Percentiles rank a stretch among this genome's conserved stretches.
Evolutionary conservation across 176 grass and related monocot species (phyloP).

Genomic region (Lolium multiflorum): DNA sequence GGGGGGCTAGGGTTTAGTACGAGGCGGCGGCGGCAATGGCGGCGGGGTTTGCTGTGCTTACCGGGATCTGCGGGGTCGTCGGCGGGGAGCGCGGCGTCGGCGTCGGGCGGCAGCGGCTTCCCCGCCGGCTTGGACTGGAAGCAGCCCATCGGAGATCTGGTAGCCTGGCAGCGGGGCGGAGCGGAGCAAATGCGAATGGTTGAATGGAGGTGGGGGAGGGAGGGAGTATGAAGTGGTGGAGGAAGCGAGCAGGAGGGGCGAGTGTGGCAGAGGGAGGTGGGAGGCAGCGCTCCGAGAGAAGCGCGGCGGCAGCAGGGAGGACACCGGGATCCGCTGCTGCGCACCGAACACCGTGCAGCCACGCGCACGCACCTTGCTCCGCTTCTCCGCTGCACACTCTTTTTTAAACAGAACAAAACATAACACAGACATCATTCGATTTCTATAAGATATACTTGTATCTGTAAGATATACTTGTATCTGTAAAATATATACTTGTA

Average conservation of each 20-base stretch:
- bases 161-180: neutral
- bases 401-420: neutral
- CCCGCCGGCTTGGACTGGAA: conserved; percentile 83
- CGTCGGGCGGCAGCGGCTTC: conserved; percentile 58
- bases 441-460: neutral
- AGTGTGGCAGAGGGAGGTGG: conserved; percentile 39
- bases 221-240: conserved; percentile 17
- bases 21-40: conserved; percentile 24
- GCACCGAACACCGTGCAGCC: conserved; percentile 28
- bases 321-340: conserved; percentile 54
- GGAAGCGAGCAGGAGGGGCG: neutral
- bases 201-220: conserved; percentile 11
- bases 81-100: conserved; percentile 50
- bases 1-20: conserved; percentile 43
- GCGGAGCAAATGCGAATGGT: conserved; percentile 16
- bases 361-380: neutral
- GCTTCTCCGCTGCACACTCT: neutral
- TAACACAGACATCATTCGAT: neutral
- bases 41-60: conserved; percentile 8
- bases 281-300: conserved; percentile 60
- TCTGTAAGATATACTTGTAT: too few species aligned
- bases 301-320: conserved; percentile 49
- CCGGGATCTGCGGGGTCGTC: conserved; percentile 86
- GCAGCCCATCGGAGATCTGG: conserved; percentile 86
- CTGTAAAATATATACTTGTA: too few species aligned